Evolutionary conservation across 306 rosid species (phyloP), one percentile per base, ranked within the genome.

Genomic region (Malus asiatica): DNA sequence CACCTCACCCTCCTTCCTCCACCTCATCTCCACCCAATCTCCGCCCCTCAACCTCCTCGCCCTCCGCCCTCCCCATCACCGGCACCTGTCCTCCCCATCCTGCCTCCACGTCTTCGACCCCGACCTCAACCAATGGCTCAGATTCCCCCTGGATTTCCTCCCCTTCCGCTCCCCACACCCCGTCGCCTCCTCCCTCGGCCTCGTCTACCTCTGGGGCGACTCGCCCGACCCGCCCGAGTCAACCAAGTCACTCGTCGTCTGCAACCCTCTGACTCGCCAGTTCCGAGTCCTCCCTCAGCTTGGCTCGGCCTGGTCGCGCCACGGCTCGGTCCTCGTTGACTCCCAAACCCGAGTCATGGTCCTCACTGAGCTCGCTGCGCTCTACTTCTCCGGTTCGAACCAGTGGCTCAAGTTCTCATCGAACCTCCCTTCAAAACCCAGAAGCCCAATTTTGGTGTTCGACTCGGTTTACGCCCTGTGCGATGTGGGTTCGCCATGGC

Each of bases 261-360:
- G 97, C 38, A 94, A 94, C 80, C 98, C 97, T 1, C 71, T 94
- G 53, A 91, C 93, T 6, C 90, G 89, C 23, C 89, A 73, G 25
- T 94, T 87, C 76, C 89, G 89, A 6, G 84, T 80, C 44, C 84
- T 94, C 68, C 98, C 98, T 0, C 97, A 80, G 71, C 88, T 94
- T 6, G 98, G 98, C 32, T 94, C 98, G 14, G 98, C 98, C 18
- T 94, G 98, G 98, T 90, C 96, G 8, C 87, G 96, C 30, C 98
- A 94, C 42, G 98, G 98, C 16, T 80, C 90, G 8, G 98, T 94
- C 46, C 86, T 94, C 4, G 97, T 90, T 10, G 96, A 91, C 83
- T 69, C 92, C 25, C 82, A 82, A 1, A 81, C 78, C 60, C 87
- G 89, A 18, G 98, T 91, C 55, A 91, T 91, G 93, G 97, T 94